phyloP scores from a whole-genome alignment of 208 protist species.

The Crithidia sp. region DNA sequence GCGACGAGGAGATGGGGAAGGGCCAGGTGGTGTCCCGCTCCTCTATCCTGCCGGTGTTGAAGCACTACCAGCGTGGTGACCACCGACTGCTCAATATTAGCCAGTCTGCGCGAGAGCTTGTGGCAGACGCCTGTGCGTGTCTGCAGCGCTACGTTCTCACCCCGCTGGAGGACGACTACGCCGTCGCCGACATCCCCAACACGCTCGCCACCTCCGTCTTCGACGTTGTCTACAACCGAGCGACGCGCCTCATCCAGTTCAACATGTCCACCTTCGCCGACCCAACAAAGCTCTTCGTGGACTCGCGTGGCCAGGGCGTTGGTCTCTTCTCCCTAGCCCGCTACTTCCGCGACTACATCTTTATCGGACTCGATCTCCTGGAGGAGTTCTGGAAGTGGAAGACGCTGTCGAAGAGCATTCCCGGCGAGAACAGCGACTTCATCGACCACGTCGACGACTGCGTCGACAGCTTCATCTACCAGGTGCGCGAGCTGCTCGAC shows the following conservation, averaged over 20 bases:
- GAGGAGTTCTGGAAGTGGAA: slow-evolving; percentile 88
- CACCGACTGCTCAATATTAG: slow-evolving; percentile 70
- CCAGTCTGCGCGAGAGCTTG: slow-evolving; percentile 34
- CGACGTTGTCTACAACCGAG: slow-evolving; percentile 58
- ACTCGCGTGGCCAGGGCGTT: slow-evolving; percentile 69
- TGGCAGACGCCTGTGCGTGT: slow-evolving; percentile 58
- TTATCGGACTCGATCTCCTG: slow-evolving; percentile 78
- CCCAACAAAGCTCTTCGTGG: slow-evolving; percentile 69
- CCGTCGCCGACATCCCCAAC: slow-evolving; percentile 73
- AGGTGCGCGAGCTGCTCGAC: slow-evolving; percentile 70
- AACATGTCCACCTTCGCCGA: slow-evolving; percentile 53
- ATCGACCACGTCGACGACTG: slow-evolving; percentile 72
- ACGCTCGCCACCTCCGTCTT: slow-evolving; percentile 58
- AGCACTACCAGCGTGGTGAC: slow-evolving; percentile 82
- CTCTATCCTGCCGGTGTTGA: slow-evolving; percentile 39
- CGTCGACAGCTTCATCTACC: slow-evolving; percentile 64
- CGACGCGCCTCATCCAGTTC: slow-evolving; percentile 52
- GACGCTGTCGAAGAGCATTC: slow-evolving; percentile 43
- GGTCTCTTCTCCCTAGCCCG: slow-evolving; percentile 49
- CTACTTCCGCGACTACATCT: slow-evolving; percentile 80
- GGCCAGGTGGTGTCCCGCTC: slow-evolving; percentile 21
- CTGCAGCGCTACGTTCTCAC: slow-evolving; percentile 59
- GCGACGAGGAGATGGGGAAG: slow-evolving; percentile 67
- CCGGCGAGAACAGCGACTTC: slow-evolving; percentile 69
- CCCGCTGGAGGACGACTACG: slow-evolving; percentile 81